A percentile compares a stretch with the other conserved stretches of the same genome.
Evolutionary conservation across 805 yeast species (phyloP).

Genomic region (Sungouiozyma ichnusensis): DNA sequence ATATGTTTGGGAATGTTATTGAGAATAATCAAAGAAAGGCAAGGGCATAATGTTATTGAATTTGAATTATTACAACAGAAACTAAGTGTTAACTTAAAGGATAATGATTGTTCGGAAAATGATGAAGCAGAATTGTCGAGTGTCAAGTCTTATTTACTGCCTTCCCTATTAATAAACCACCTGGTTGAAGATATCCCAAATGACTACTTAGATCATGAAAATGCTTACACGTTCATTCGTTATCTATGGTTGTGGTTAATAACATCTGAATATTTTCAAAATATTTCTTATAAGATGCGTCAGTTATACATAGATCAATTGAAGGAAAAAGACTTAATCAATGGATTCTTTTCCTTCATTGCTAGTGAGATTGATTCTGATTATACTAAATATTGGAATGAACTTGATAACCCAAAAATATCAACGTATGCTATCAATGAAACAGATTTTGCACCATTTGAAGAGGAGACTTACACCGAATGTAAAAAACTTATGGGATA

Average conservation of each 20-base stretch:
- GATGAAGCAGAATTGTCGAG: conserved; percentile 7
- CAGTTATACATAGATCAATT: conserved; percentile 50
- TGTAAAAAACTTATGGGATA: conserved; percentile 22
- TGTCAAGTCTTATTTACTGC: conserved; percentile 20
- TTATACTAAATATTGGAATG: conserved; percentile 19
- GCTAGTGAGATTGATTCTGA: conserved; percentile 42
- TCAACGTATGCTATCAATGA: conserved; percentile 12
- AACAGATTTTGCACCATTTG: conserved; percentile 15
- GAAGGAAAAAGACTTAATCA: conserved; percentile 37
- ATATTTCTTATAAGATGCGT: conserved; percentile 55
- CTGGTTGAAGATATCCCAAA: conserved; percentile 24
- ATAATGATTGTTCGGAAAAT: conserved; percentile 13
- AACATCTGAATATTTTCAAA: conserved; percentile 49
- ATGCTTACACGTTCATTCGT: conserved; percentile 28
- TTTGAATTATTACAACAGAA: conserved; percentile 42
- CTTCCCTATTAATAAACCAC: conserved; percentile 29
- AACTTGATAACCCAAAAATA: conserved; percentile 17
- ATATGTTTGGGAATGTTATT: conserved; percentile 33
- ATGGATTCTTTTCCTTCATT: conserved; percentile 41
- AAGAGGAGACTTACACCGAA: conserved; percentile 20
- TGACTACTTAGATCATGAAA: conserved; percentile 33
- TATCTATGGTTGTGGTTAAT: conserved; percentile 65
- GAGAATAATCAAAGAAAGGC: conserved; percentile 34
- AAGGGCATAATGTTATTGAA: conserved; percentile 53
- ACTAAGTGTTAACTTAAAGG: conserved; percentile 13